Percentiles rank a stretch among this genome's conserved stretches.
phyloP scores from a whole-genome alignment of 73 alveolate genomes.

The Tetrahymena borealis region DNA sequence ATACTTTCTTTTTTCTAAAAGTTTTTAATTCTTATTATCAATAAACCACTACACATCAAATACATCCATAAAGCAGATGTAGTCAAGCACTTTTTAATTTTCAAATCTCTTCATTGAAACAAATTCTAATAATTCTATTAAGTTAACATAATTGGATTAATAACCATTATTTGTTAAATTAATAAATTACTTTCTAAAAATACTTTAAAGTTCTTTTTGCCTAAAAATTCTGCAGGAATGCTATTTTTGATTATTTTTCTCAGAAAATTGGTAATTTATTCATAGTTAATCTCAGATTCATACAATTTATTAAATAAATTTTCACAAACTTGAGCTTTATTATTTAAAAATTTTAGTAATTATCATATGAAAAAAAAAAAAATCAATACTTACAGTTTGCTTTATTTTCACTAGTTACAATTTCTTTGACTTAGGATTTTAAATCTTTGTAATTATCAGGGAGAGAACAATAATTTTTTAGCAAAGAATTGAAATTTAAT shows the following conservation, averaged over 20 bases:
- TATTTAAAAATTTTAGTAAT: neutral
- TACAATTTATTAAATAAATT: slow-evolving; percentile 5
- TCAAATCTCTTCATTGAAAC: slow-evolving; percentile 24
- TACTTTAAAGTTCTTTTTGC: neutral
- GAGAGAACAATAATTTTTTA: slow-evolving; percentile 52
- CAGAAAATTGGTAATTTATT: slow-evolving; percentile 4
- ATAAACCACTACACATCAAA: slow-evolving; percentile 20
- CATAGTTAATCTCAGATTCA: neutral
- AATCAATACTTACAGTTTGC: neutral
- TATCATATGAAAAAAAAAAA: neutral
- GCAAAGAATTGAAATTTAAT: slow-evolving; percentile 46
- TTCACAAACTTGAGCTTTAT: neutral
- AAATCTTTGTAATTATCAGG: slow-evolving; percentile 55
- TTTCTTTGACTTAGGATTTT: slow-evolving; percentile 16
- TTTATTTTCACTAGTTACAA: neutral
- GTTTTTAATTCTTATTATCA: neutral
- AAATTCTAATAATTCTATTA: neutral
- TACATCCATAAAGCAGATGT: slow-evolving; percentile 11
- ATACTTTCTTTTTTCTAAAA: neutral
- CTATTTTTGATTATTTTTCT: neutral
- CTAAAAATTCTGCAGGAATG: slow-evolving; percentile 24
- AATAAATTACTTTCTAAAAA: neutral
- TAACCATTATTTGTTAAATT: neutral
- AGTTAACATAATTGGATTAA: neutral
- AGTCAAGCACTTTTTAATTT: slow-evolving; percentile 19